These are phyloP conservation scores for Diaporthe longicolla DNA, from an alignment of 2,329 filamentous ascomycete genomes.

Conservation along the genomic window DNA sequence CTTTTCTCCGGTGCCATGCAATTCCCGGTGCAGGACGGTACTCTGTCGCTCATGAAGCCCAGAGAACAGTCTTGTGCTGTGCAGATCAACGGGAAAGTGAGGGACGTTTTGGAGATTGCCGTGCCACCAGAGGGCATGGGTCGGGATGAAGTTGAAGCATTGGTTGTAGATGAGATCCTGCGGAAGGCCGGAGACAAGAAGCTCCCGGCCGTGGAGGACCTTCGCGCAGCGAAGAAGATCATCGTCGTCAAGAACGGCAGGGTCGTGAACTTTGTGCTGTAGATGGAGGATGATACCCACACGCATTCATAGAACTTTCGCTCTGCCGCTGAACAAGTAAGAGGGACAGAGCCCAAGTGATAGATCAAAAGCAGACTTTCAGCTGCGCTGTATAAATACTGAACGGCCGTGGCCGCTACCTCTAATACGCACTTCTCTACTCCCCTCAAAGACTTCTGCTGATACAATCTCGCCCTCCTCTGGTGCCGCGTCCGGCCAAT, in stretches of 20 bases:
- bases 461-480: conserved; percentile 47
- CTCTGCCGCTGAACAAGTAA: not conserved
- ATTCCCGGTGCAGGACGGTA: conserved; percentile 73
- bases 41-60: conserved; percentile 63
- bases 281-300: conserved; percentile 43
- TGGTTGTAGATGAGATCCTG: conserved; percentile 74
- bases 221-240: conserved; percentile 71
- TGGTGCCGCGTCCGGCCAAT: conserved; percentile 67
- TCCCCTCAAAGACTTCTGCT: conserved; percentile 45
- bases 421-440: conserved; percentile 54
- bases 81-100: conserved; percentile 85
- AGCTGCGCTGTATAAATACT: conserved; percentile 53
- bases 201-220: conserved; percentile 62
- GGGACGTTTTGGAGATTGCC: conserved; percentile 76
- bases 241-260: conserved; percentile 77
- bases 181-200: conserved; percentile 72
- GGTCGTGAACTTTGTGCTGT: conserved; percentile 81
- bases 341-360: not conserved
- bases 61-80: conserved; percentile 73
- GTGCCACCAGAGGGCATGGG: conserved; percentile 58
- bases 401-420: conserved; percentile 65
- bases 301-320: conserved; percentile 10
- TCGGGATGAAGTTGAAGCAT: conserved; percentile 65
- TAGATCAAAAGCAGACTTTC: not conserved
- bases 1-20: conserved; percentile 61